A percentile compares a stretch with the other conserved stretches of the same genome.
Evolutionary conservation across 2,329 filamentous ascomycete species (phyloP).

Genomic region (Diaporthe ilicicola): DNA sequence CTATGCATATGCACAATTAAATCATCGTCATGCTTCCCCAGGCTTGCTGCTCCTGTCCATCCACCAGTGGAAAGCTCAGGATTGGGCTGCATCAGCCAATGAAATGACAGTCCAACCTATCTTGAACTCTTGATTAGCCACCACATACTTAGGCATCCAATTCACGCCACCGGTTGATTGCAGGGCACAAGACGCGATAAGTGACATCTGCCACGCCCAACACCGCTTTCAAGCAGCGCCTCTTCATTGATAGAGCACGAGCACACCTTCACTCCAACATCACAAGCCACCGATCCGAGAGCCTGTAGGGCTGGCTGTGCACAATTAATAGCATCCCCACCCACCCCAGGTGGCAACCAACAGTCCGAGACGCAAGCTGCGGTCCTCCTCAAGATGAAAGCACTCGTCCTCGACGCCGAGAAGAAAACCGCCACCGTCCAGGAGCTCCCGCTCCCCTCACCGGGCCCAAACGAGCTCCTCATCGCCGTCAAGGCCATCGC

Average conservation of each 20-base stretch:
- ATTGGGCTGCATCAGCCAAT: conserved; percentile 3
- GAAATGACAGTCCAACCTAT: background rate
- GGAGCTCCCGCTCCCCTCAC: conserved; percentile 30
- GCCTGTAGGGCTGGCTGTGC: background rate
- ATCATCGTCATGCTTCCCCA: background rate
- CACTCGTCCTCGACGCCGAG: conserved; percentile 32
- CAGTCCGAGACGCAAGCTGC: too few relatives aligned
- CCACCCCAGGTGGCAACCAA: background rate
- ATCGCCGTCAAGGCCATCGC: conserved; percentile 50
- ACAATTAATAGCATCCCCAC: background rate
- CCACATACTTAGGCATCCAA: background rate
- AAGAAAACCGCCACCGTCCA: conserved; percentile 28
- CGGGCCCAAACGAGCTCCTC: conserved; percentile 48
- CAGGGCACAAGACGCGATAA: background rate
- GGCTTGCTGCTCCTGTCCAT: background rate
- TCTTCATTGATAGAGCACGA: background rate
- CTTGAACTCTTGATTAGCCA: background rate
- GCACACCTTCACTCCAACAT: background rate
- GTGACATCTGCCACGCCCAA: background rate
- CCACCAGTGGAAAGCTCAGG: background rate
- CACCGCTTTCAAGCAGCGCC: background rate
- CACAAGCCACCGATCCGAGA: background rate
- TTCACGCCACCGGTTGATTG: background rate
- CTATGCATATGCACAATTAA: background rate
- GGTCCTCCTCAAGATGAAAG: conserved; percentile 22